phyloP scores from a whole-genome alignment of 805 yeast genomes.

The Ogataea henricii region DNA sequence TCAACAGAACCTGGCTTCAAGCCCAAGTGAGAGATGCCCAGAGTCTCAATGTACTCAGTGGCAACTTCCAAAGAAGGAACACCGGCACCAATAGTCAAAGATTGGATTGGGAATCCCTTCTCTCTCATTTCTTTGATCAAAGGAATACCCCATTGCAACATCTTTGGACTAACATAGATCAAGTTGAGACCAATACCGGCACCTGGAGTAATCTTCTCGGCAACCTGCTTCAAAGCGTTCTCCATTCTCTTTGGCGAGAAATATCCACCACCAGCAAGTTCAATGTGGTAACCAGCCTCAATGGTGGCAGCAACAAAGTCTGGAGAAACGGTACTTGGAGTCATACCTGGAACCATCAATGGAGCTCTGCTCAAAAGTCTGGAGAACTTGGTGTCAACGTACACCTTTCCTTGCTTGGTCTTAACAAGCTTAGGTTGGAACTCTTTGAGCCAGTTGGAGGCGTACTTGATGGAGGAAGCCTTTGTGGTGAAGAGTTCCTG shows the following conservation, averaged over 20 bases:
- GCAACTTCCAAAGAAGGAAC: conserved; percentile 98
- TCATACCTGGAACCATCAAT: conserved; percentile 98
- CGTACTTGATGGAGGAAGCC: conserved; percentile 67
- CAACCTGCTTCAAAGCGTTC: conserved; percentile 73
- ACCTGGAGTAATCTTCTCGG: conserved; percentile 73
- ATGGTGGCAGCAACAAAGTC: conserved; percentile 91
- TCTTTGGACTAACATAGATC: conserved; percentile 94
- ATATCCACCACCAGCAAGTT: conserved; percentile 99
- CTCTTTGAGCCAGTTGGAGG: conserved; percentile 88
- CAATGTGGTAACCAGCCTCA: conserved; percentile 96
- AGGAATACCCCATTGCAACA: conserved; percentile 99
- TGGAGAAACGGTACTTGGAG: conserved; percentile 95
- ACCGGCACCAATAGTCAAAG: conserved; percentile 98
- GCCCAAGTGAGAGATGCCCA: conserved; percentile 91
- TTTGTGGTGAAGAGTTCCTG: conserved; percentile 87
- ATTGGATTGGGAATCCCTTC: conserved; percentile 93
- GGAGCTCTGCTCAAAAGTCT: conserved; percentile 93
- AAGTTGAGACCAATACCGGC: conserved; percentile 89
- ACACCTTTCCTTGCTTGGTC: conserved; percentile 70
- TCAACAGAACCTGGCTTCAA: conserved; percentile 98
- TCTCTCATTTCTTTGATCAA: conserved; percentile 85
- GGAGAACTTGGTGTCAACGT: conserved; percentile 92
- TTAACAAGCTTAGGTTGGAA: conserved; percentile 83
- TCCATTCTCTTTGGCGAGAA: conserved; percentile 73
- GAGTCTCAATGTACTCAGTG: conserved; percentile 87